Base-by-base conservation (phyloP, 257 asterid genomes). In the Solanum corneliomulleri region DNA sequence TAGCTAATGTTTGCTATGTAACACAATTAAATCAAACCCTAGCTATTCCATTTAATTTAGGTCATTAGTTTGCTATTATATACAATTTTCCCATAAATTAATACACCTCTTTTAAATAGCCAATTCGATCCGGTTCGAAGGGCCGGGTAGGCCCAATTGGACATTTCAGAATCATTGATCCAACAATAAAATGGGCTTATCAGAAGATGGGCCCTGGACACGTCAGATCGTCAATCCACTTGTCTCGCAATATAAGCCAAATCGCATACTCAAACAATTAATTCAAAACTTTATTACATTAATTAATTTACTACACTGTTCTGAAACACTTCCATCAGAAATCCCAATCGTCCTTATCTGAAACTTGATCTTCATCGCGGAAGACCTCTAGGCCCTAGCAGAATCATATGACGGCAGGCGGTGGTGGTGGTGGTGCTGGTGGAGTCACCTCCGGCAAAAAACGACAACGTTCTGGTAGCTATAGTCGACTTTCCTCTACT, bases 401-500 rank as follows among this genome's bases (percentile, higher is more conserved):
- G 13, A 44, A 77, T 11, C 81, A 20, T n/a, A 89, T 87, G 91
- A 82, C 85, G 69, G 77, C 31, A 5, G 31, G 49, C 81, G 49
- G 80, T 20, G 60, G 83, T 5, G 88, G 82, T 11, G 76, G 83
- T 13, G 85, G 82, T 21, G 88, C 85, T 14, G 83, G 25, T 2
- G 82, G 82, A 42, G 74, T 35, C 4, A 69, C 86, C 87, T 89
- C 91, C 27, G 91, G 92, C 83, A 91, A 90, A 90, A 94, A 94
- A 93, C 91, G 90, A 89, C 96, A 90, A 88, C 95, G 95, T 69
- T 85, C 90, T 86, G 93, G 92, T 82, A 87, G 91, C 92, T 88
- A 27, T 87, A 85, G 81, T 86, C 90, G 89, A 25, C 86, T 74
- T 52, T 89, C 94, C 29, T 88, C 95, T 87, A 72, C 91, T 3